A percentile compares a stretch with the other conserved stretches of the same genome.
These are phyloP conservation scores for Lasiodiplodia gonubiensis DNA, from an alignment of 2,329 filamentous ascomycete species.

Conservation along the genomic window DNA sequence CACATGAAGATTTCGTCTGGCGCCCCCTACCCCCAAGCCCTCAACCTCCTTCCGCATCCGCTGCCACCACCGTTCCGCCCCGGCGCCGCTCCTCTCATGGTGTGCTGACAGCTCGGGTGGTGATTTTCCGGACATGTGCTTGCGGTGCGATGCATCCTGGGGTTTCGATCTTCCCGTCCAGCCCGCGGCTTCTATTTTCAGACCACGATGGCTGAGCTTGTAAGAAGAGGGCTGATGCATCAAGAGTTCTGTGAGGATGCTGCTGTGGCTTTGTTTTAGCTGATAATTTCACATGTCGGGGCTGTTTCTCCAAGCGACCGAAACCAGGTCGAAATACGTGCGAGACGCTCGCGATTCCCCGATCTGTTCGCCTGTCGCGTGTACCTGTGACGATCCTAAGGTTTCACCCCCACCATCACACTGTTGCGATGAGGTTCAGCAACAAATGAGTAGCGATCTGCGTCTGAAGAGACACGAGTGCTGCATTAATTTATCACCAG, in stretches of 20 bases:
- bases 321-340: not conserved
- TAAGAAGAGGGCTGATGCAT: slow-evolving; percentile 8
- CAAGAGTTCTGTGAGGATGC: not conserved
- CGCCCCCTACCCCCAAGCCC: slow-evolving; percentile 3
- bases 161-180: slow-evolving; percentile 15
- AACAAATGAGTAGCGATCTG: not conserved
- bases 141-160: not conserved
- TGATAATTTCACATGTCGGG: not conserved
- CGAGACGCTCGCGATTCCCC: slow-evolving; percentile 4
- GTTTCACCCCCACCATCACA: not conserved
- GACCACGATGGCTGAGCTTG: not conserved
- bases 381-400: slow-evolving; percentile 14
- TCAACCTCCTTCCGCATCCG: slow-evolving; percentile 22
- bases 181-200: slow-evolving; percentile 18
- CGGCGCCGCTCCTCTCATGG: not conserved
- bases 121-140: not conserved
- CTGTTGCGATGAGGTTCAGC: not conserved
- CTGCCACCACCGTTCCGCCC: not conserved
- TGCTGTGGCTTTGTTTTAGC: not conserved
- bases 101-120: not conserved
- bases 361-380: not conserved
- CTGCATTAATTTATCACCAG: not conserved
- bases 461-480: not conserved
- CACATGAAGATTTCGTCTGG: slow-evolving; percentile 19
- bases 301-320: slow-evolving; percentile 2